Conservation (phyloP, 495 filamentous ascomycete species). For the Penicillium argentinense region DNA sequence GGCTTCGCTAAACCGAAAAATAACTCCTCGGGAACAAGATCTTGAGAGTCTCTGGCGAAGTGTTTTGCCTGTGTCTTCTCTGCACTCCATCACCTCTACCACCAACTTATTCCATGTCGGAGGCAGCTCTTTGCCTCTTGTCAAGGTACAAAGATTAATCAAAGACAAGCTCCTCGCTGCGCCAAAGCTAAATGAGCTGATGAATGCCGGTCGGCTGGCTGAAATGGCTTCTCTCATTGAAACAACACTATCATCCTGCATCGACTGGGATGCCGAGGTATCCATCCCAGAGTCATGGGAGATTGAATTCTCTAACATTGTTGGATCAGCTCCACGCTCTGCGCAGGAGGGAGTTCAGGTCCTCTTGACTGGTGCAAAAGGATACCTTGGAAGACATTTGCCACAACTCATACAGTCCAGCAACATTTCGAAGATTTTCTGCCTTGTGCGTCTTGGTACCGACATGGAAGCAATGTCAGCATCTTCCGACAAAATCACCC, state of each 20-base stretch:
- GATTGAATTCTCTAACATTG: no score
- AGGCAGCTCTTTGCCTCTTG: conserved; percentile 32
- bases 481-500: background rate
- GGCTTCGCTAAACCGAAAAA: background rate
- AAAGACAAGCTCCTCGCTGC: no score
- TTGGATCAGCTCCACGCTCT: background rate
- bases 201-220: no score
- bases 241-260: conserved; percentile 4
- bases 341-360: background rate
- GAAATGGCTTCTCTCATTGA: conserved; percentile 26
- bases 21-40: background rate
- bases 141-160: conserved; percentile 26
- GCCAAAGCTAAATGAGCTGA: conserved; percentile 23
- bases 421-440: conserved; percentile 3
- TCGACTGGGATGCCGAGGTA: conserved; percentile 34
- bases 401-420: background rate
- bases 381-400: conserved; percentile 14
- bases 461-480: no score
- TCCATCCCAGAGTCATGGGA: no score
- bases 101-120: conserved; percentile 32
- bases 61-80: background rate
- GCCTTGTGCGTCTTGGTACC: no score
- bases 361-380: conserved; percentile 17
- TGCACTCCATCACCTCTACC: background rate
- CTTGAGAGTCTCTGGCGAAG: background rate